Evolutionary conservation across 2,329 filamentous ascomycete species (phyloP).

Genomic region (Apiospora malaysiana): DNA sequence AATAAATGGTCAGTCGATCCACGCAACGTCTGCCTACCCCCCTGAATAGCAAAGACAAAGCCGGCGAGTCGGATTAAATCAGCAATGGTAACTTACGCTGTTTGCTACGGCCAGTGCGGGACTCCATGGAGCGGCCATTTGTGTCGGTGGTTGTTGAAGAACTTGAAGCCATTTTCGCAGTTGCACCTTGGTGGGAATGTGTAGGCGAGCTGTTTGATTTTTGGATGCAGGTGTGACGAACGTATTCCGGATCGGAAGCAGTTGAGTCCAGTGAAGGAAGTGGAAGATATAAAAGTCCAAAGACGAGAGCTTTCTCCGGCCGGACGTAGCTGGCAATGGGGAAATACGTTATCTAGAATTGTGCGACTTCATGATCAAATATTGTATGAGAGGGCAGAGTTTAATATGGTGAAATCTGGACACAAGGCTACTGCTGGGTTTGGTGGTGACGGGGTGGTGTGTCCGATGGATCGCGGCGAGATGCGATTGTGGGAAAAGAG

Average conservation of each 20-base stretch:
- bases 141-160: slow-evolving; percentile 29
- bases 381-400: slow-evolving; percentile 22
- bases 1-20: slow-evolving; percentile 28
- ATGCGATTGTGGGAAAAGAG: slow-evolving; percentile 1
- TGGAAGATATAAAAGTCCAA: slow-evolving; percentile 19
- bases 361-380: slow-evolving; percentile 42
- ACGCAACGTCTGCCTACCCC: not conserved
- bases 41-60: slow-evolving; percentile 26
- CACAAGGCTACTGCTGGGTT: slow-evolving; percentile 14
- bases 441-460: not conserved
- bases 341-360: slow-evolving; percentile 37
- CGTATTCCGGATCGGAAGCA: not conserved
- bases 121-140: slow-evolving; percentile 68
- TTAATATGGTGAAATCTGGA: slow-evolving; percentile 12
- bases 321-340: slow-evolving; percentile 38
- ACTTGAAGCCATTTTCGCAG: slow-evolving; percentile 37
- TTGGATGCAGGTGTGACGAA: not conserved
- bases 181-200: slow-evolving; percentile 28
- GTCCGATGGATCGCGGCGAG: slow-evolving; percentile 10
- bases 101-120: slow-evolving; percentile 77
- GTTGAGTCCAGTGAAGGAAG: slow-evolving; percentile 7
- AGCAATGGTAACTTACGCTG: slow-evolving; percentile 71
- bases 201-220: slow-evolving; percentile 11
- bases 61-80: slow-evolving; percentile 21
- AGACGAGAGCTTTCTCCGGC: slow-evolving; percentile 31